phyloP scores from a whole-genome alignment of 1,284 basidiomycete species.

The Ustilago lituana region DNA sequence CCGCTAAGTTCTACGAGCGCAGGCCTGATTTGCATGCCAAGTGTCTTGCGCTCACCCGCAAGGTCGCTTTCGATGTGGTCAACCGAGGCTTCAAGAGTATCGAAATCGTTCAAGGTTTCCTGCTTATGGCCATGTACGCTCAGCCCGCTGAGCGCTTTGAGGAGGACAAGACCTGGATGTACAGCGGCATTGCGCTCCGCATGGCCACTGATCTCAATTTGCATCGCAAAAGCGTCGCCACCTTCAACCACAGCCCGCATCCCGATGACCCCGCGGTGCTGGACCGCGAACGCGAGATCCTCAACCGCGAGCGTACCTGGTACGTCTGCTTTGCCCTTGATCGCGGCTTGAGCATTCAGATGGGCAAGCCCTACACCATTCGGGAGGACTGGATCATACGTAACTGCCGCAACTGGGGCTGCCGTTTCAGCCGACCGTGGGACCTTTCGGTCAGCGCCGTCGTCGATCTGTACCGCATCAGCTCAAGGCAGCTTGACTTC shows the following conservation, averaged over 20 bases:
- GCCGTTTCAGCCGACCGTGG: conserved; percentile 58
- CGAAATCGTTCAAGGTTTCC: conserved; percentile 72
- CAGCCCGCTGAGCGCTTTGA: conserved; percentile 75
- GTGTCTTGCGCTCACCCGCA: conserved; percentile 84
- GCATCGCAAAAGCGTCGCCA: conserved; percentile 81
- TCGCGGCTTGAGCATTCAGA: conserved; percentile 82
- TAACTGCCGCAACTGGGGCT: conserved; percentile 76
- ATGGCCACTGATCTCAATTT: conserved; percentile 97
- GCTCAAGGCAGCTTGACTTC: conserved; percentile 84
- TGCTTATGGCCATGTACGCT: conserved; percentile 68
- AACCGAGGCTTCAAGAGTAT: conserved; percentile 87
- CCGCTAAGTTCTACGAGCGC: conserved; percentile 85
- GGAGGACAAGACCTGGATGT: conserved; percentile 90
- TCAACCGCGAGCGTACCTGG: conserved; percentile 94
- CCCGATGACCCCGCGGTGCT: conserved; percentile 64
- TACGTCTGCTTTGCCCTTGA: conserved; percentile 89
- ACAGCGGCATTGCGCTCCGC: conserved; percentile 72
- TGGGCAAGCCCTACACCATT: conserved; percentile 87
- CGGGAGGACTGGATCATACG: conserved; percentile 86
- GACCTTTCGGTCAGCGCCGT: conserved; percentile 62
- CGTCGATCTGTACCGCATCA: conserved; percentile 57
- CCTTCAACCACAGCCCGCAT: conserved; percentile 68
- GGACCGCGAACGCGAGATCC: conserved; percentile 82
- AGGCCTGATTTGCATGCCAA: conserved; percentile 84
- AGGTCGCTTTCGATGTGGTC: conserved; percentile 79